These are phyloP conservation scores for Phytophthora syringae DNA, from an alignment of 352 stramenopile species.

Conservation along the genomic window DNA sequence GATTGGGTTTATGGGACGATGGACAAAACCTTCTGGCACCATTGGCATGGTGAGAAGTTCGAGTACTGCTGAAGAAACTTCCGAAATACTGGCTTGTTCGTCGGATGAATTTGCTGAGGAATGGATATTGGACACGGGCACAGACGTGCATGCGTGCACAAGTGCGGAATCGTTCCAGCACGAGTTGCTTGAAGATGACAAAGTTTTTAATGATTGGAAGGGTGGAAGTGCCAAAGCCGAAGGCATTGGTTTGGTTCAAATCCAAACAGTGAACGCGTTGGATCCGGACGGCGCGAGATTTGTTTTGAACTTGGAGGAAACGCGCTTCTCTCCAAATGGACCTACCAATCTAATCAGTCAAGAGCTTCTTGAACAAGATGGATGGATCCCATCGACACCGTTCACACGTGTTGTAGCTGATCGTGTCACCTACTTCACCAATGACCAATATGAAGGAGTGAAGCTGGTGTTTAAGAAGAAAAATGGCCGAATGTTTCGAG, in stretches of 20 bases:
- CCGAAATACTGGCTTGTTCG: too few relatives aligned
- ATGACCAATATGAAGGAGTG: background rate
- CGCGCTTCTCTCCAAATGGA: background rate
- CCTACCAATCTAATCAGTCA: slow-evolving; percentile 4
- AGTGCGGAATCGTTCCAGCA: too few relatives aligned
- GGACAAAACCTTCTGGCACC: background rate
- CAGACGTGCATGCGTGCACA: slow-evolving; percentile 1
- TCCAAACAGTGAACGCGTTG: background rate
- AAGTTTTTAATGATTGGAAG: background rate
- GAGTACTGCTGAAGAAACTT: too few relatives aligned
- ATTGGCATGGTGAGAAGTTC: background rate
- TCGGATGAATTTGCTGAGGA: background rate
- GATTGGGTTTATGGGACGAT: background rate
- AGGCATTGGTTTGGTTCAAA: too few relatives aligned
- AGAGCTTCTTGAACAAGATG: background rate
- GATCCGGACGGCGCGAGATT: background rate
- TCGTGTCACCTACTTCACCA: background rate
- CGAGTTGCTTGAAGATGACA: background rate
- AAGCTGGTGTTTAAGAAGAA: background rate
- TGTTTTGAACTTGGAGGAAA: background rate
- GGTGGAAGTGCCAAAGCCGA: background rate
- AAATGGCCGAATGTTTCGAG: too few relatives aligned
- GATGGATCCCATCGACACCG: slow-evolving; percentile 1
- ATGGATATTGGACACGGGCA: slow-evolving; percentile 1
- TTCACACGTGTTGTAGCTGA: background rate